Conservation (phyloP, 495 filamentous ascomycete species). For the Echria macrotheca region DNA sequence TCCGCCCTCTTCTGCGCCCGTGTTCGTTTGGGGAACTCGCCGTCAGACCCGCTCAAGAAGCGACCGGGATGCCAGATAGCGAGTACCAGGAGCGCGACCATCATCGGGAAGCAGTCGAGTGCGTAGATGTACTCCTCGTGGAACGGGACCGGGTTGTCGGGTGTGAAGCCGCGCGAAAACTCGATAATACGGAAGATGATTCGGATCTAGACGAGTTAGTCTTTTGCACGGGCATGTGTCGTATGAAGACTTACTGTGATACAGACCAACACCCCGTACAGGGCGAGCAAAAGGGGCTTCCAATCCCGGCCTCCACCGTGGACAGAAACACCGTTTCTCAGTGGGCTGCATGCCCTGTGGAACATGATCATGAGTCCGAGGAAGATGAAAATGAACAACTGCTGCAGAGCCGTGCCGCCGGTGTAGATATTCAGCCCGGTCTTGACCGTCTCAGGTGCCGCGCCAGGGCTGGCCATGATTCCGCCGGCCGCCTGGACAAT, state of each 20-base stretch:
- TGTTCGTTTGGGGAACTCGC: background rate
- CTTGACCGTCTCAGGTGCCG: slow-evolving; percentile 10
- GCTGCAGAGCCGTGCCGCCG: slow-evolving; percentile 55
- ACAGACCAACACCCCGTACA: no score
- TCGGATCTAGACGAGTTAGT: no score
- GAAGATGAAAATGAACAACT: slow-evolving; percentile 53
- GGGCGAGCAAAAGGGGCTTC: no score
- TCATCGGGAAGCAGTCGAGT: slow-evolving; percentile 54
- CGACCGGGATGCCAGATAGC: slow-evolving; percentile 29
- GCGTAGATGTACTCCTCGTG: slow-evolving; percentile 49
- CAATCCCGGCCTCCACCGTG: no score
- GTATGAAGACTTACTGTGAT: no score
- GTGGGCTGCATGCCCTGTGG: no score
- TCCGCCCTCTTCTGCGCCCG: background rate
- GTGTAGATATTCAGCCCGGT: slow-evolving; percentile 55
- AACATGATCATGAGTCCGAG: no score
- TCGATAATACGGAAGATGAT: slow-evolving; percentile 56
- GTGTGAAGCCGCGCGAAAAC: slow-evolving; percentile 36
- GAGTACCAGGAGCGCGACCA: slow-evolving; percentile 41
- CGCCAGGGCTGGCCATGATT: slow-evolving; percentile 27
- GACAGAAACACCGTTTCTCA: no score
- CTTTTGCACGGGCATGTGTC: no score
- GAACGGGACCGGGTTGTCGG: slow-evolving; percentile 35
- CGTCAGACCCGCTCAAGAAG: slow-evolving; percentile 5
- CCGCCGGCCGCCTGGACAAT: slow-evolving; percentile 54